A percentile compares a stretch with the other conserved stretches of the same genome.
Evolutionary conservation across 2,329 filamentous ascomycete genomes (phyloP).

Genomic region (Albifimbria verrucaria): DNA sequence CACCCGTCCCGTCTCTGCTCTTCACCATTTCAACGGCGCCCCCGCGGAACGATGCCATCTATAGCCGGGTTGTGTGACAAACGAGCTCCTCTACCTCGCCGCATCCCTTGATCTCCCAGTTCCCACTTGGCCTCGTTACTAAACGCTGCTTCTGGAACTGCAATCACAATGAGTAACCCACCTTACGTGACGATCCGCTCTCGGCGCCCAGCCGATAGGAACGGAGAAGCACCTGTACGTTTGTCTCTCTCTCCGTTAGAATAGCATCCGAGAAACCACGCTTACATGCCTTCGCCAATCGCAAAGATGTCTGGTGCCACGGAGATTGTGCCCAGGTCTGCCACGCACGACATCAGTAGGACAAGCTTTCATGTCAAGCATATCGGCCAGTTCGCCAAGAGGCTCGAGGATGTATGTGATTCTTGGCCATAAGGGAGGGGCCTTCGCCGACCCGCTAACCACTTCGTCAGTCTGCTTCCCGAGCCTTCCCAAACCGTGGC

Average conservation of each 20-base stretch:
- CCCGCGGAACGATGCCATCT: not conserved
- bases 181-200: slow-evolving; percentile 3
- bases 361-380: slow-evolving; percentile 58
- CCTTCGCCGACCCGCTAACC: slow-evolving; percentile 1
- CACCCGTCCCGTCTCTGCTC: too few species aligned
- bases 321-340: slow-evolving; percentile 27
- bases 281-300: not conserved
- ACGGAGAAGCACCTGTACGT: not conserved
- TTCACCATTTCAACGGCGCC: too few species aligned
- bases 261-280: too few species aligned
- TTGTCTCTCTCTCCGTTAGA: not conserved
- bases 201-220: slow-evolving; percentile 1
- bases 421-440: too few species aligned
- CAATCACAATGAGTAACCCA: not conserved
- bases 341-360: slow-evolving; percentile 56
- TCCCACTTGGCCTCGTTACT: not conserved
- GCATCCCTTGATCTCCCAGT: not conserved
- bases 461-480: slow-evolving; percentile 43
- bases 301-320: slow-evolving; percentile 8
- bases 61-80: not conserved
- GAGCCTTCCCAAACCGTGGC: slow-evolving; percentile 55
- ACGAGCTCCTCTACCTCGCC: not conserved
- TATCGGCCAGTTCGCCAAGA: slow-evolving; percentile 50
- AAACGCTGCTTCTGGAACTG: not conserved
- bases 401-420: slow-evolving; percentile 51